These are phyloP conservation scores for Sporothrix pseudoabietina DNA, from an alignment of 2,329 filamentous ascomycete species.

Conservation along the genomic window DNA sequence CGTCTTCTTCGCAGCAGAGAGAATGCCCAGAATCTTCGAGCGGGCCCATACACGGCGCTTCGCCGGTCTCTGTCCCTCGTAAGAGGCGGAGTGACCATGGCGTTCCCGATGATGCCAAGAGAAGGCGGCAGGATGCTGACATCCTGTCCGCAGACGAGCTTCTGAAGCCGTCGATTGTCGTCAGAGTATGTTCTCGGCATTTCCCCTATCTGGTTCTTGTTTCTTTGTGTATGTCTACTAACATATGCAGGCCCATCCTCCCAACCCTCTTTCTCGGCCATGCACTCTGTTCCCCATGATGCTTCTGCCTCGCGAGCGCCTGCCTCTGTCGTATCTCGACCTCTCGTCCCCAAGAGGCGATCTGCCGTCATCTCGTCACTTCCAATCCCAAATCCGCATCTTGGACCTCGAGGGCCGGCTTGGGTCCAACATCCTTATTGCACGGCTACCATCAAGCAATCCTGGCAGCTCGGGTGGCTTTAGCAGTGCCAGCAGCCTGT, in stretches of 20 bases:
- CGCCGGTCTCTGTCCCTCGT: constrained; percentile 43
- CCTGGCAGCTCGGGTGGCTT: constrained; percentile 35
- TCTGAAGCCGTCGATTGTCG: constrained; percentile 53
- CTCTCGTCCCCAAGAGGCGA: constrained; percentile 55
- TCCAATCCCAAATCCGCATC: constrained; percentile 63
- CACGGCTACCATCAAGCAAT: constrained; percentile 55
- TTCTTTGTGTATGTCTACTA: background rate
- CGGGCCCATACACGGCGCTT: constrained; percentile 41
- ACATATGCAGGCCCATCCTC: constrained; percentile 55
- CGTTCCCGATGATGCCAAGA: constrained; percentile 36
- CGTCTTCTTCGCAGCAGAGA: constrained; percentile 39
- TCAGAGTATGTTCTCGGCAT: constrained; percentile 49
- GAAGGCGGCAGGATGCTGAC: constrained; percentile 25
- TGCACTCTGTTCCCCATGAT: constrained; percentile 62
- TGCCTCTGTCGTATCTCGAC: constrained; percentile 65
- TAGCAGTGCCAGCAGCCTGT: constrained; percentile 46
- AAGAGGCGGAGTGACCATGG: constrained; percentile 37
- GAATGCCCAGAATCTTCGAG: constrained; percentile 35
- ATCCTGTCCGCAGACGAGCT: constrained; percentile 53
- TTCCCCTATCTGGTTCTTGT: no score
- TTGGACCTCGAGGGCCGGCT: constrained; percentile 65
- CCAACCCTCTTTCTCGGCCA: constrained; percentile 55
- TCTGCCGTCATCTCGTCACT: constrained; percentile 57
- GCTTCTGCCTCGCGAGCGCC: constrained; percentile 61
- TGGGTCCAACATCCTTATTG: constrained; percentile 62